These are phyloP conservation scores for Centrapalus pauciflorus DNA, from an alignment of 129 eudicot genomes.

Conservation along the genomic window DNA sequence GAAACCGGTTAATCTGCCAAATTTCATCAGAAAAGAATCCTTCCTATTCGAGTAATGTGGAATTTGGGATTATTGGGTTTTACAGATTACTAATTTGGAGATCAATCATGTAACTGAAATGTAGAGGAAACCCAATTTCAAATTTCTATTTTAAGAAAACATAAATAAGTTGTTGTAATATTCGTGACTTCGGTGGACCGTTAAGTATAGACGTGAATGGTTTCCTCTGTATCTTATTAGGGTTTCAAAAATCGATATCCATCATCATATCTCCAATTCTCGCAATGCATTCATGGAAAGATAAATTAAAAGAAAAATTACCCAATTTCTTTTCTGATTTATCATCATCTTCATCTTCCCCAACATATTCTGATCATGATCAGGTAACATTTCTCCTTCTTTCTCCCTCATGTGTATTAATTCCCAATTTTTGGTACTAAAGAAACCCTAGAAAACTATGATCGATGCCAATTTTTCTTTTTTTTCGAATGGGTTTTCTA, in stretches of 20 bases:
- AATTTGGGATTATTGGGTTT: neutral
- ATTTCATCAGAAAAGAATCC: neutral
- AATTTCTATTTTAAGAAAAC: neutral
- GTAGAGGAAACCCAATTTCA: neutral
- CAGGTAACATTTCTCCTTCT: conserved; percentile 18
- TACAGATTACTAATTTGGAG: neutral
- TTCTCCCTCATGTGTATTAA: neutral
- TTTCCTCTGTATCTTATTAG: neutral
- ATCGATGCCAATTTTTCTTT: neutral
- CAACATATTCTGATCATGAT: conserved; percentile 10
- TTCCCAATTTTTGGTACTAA: neutral
- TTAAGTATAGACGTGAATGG: neutral
- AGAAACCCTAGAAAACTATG: neutral
- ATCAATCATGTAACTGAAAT: too few species aligned
- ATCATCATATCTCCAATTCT: neutral
- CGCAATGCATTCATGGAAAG: conserved; percentile 21
- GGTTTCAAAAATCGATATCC: conserved; percentile 3
- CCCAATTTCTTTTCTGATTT: conserved; percentile 1
- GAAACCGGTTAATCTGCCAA: neutral
- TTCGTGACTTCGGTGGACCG: neutral
- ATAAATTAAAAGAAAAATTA: neutral
- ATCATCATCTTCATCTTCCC: neutral
- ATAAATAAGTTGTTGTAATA: too few species aligned
- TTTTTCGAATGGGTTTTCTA: neutral
- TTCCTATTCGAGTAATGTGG: neutral